These are phyloP conservation scores for Neostapfia colusana DNA, from an alignment of 176 grass and related monocot genomes.

Conservation along the genomic window DNA sequence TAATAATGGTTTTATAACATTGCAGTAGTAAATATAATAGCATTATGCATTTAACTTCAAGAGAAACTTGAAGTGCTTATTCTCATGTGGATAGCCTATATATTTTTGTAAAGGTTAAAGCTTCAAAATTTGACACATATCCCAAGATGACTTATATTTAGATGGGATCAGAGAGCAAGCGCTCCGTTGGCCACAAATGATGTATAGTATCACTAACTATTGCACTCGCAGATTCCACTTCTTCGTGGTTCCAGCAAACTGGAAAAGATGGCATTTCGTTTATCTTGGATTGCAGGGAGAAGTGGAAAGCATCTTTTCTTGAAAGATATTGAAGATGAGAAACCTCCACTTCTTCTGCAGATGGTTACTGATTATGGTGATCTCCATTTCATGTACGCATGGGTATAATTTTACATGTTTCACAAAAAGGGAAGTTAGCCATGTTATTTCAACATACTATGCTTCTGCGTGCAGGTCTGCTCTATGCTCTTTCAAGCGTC, in stretches of 20 bases:
- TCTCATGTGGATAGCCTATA: neutral
- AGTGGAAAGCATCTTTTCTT: conserved; percentile 88
- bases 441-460: conserved; percentile 29
- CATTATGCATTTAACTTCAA: neutral
- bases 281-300: conserved; percentile 77
- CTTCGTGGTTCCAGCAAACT: conserved; percentile 56
- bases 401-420: conserved; percentile 20
- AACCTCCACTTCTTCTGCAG: conserved; percentile 85
- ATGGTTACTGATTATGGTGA: conserved; percentile 72
- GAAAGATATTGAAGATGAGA: conserved; percentile 68
- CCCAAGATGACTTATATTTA: neutral
- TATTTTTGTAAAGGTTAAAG: neutral
- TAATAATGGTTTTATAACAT: neutral
- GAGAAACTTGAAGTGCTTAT: neutral
- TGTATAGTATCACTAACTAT: conserved; percentile 8
- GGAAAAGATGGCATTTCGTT: conserved; percentile 73
- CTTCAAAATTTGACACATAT: neutral
- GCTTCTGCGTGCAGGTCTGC: conserved; percentile 69
- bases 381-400: conserved; percentile 81
- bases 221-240: conserved; percentile 67
- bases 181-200: neutral
- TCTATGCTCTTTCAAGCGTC: conserved; percentile 71
- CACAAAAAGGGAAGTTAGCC: neutral
- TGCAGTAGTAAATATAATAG: neutral
- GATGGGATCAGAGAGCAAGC: neutral